Percentiles rank a stretch among this genome's conserved stretches.
Conservation (phyloP, 352 stramenopile genomes). For the Paralagenidium karlingii region DNA sequence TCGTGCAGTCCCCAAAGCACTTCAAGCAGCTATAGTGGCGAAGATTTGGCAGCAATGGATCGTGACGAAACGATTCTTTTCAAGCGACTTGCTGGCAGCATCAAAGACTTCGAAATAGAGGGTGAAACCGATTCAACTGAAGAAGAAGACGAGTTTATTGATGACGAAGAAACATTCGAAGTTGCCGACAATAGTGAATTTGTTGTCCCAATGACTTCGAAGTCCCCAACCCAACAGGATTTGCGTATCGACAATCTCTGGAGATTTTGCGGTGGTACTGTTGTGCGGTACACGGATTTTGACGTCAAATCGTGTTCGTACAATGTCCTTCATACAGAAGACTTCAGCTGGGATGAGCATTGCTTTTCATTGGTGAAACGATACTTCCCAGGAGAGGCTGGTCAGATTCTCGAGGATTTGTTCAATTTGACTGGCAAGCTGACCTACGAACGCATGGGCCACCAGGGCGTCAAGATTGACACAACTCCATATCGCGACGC, state of each 20-base stretch:
- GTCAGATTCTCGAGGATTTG: conserved; percentile 74
- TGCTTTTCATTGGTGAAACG: conserved; percentile 76
- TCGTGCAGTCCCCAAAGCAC: conserved; percentile 1
- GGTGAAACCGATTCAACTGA: conserved; percentile 14
- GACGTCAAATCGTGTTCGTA: conserved; percentile 73
- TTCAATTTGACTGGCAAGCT: conserved; percentile 81
- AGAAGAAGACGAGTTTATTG: conserved; percentile 11
- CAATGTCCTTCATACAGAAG: conserved; percentile 74
- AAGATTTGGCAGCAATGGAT: conserved; percentile 61
- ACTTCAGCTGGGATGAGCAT: conserved; percentile 84
- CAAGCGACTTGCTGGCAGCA: conserved; percentile 47
- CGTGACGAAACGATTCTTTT: conserved; percentile 57
- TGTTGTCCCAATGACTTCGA: conserved; percentile 15
- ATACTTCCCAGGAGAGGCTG: conserved; percentile 71
- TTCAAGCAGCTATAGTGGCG: conserved; percentile 28
- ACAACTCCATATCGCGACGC: conserved; percentile 70
- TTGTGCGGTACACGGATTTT: conserved; percentile 76
- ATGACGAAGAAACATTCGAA: conserved; percentile 28
- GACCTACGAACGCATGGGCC: conserved; percentile 68
- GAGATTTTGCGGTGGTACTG: conserved; percentile 68
- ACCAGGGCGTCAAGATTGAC: conserved; percentile 48
- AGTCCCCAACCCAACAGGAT: too few relatives aligned
- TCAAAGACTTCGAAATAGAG: conserved; percentile 30
- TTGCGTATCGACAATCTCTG: conserved; percentile 57
- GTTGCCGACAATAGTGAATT: conserved; percentile 39